Conservation (phyloP, 228 moss, liverwort and hornwort genomes). For the Sphagnum magellanicum region DNA sequence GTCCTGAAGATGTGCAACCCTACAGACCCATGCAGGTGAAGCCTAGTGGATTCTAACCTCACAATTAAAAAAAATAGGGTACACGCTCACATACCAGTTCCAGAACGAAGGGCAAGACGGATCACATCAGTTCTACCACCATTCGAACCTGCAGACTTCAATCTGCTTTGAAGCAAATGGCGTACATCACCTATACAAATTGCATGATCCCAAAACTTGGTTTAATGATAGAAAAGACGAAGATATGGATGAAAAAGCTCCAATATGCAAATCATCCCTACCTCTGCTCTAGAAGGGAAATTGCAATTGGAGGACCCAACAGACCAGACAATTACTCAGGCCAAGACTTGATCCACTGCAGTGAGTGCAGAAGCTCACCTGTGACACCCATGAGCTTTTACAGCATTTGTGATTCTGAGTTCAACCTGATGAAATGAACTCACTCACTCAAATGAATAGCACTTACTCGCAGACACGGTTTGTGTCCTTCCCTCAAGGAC, state of each 20-base stretch:
- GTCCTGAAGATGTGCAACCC: too few species aligned
- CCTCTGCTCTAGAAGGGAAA: neutral
- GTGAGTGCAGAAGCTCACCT: neutral
- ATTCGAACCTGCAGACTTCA: conserved; percentile 47
- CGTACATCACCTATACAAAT: conserved; percentile 71
- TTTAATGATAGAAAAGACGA: neutral
- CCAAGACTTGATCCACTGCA: neutral
- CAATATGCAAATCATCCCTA: neutral
- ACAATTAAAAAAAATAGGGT: too few species aligned
- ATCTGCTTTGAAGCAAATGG: conserved; percentile 82
- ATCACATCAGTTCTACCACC: conserved; percentile 74
- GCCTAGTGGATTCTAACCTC: too few species aligned
- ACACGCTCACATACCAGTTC: conserved; percentile 43
- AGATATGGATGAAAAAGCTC: neutral
- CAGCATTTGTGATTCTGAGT: neutral
- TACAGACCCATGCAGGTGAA: too few species aligned
- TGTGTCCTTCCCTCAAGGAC: conserved; percentile 86
- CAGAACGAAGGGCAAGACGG: conserved; percentile 68
- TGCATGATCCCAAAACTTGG: neutral
- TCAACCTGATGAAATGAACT: neutral
- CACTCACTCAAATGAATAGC: too few species aligned
- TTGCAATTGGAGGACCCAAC: neutral
- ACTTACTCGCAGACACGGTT: conserved; percentile 93
- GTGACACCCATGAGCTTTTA: neutral
- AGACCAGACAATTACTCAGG: neutral